Conservation (phyloP, 2,329 filamentous ascomycete species). For the Fusarium equiseti region DNA sequence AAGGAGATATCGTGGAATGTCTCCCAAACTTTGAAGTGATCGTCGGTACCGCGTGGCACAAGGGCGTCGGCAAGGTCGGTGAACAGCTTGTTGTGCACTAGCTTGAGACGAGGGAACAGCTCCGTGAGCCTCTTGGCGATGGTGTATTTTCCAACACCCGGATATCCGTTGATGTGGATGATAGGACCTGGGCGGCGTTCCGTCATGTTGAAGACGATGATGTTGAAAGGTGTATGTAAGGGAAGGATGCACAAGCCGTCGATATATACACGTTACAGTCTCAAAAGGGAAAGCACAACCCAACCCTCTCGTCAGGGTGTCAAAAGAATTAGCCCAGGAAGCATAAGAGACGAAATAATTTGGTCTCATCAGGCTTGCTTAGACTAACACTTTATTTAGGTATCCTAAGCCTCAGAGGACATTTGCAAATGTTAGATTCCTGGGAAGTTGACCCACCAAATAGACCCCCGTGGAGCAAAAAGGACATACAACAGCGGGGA, state of each 20-base stretch:
- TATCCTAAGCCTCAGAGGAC: not conserved
- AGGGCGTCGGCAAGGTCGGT: not conserved
- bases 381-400: not conserved
- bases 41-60: not conserved
- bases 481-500: not conserved
- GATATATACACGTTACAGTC: too few relatives aligned
- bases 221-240: too few relatives aligned
- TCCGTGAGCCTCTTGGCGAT: not conserved
- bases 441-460: too few relatives aligned
- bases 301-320: too few relatives aligned
- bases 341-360: not conserved
- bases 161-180: not conserved
- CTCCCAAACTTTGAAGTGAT: rapidly evolving
- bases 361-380: not conserved
- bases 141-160: not conserved
- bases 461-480: too few relatives aligned
- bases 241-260: too few relatives aligned
- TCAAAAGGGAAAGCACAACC: too few relatives aligned
- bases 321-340: too few relatives aligned
- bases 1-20: rapidly evolving
- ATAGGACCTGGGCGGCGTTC: not conserved
- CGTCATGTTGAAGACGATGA: not conserved
- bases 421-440: not conserved
- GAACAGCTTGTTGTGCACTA: not conserved
- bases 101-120: not conserved